phyloP scores from a whole-genome alignment of 768 basidiomycete species.

The Candolleomyces aberdarensis region DNA sequence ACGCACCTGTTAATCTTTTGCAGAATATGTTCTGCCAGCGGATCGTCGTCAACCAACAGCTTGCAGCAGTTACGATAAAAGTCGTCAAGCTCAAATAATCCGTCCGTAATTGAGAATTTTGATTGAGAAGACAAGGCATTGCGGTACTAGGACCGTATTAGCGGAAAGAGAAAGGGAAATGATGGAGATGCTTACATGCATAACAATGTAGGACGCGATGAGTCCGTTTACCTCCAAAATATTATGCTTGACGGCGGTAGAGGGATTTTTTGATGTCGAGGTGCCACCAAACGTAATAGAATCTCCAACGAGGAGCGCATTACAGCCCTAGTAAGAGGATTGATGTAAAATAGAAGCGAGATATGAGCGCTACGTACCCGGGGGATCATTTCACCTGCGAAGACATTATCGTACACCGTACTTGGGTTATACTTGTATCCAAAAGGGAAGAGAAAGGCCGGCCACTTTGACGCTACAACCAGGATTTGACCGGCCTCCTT shows the following conservation, averaged over 20 bases:
- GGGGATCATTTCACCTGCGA: background rate
- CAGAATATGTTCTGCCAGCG: too few species aligned
- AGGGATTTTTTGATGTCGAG: background rate
- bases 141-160: too few species aligned
- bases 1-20: too few species aligned
- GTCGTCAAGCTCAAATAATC: too few species aligned
- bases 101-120: too few species aligned
- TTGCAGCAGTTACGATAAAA: too few species aligned
- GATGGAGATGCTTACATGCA: too few species aligned
- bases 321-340: background rate
- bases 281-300: background rate
- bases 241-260: background rate
- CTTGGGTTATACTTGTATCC: background rate
- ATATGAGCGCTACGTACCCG: background rate
- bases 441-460: background rate
- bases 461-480: background rate
- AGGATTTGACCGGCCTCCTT: background rate
- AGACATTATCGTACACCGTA: background rate
- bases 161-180: too few species aligned
- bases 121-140: too few species aligned
- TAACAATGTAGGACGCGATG: background rate
- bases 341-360: background rate
- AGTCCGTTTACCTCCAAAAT: background rate
- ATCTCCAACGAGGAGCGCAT: background rate
- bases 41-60: too few species aligned